A percentile compares a stretch with the other conserved stretches of the same genome.
These are phyloP conservation scores for Cladosporium colombiae DNA, from an alignment of 2,329 filamentous ascomycete genomes.

Conservation along the genomic window DNA sequence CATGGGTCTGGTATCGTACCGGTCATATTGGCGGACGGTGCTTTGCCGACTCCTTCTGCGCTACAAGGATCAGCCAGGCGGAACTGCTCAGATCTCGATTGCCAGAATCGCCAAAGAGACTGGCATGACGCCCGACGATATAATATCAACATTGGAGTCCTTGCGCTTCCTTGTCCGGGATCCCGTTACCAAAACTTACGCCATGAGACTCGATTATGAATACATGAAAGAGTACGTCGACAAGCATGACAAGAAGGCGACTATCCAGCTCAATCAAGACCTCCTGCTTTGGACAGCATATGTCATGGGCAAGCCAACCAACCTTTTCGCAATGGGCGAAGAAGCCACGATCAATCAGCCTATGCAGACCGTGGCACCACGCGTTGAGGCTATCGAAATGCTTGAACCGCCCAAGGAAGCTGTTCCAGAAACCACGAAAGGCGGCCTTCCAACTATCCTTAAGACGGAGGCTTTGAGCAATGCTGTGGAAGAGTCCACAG, in stretches of 20 bases:
- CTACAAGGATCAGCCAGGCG: constrained; percentile 48
- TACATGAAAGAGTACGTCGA: constrained; percentile 86
- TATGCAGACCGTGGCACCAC: constrained; percentile 80
- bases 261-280: constrained; percentile 78
- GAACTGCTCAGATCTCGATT: constrained; percentile 48
- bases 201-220: constrained; percentile 78
- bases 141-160: constrained; percentile 89
- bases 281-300: constrained; percentile 94
- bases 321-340: constrained; percentile 40
- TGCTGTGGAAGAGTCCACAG: constrained; percentile 11
- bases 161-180: constrained; percentile 87
- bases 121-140: constrained; percentile 94
- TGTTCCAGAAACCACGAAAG: constrained; percentile 40
- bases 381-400: constrained; percentile 67
- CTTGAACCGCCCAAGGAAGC: constrained; percentile 46
- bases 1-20: constrained; percentile 95
- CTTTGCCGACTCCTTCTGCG: constrained; percentile 80
- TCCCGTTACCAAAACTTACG: constrained; percentile 83
- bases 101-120: constrained; percentile 79
- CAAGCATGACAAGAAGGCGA: constrained; percentile 86
- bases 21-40: constrained; percentile 93
- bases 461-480: constrained; percentile 21
- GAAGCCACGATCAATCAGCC: constrained; percentile 36
- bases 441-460: not conserved
- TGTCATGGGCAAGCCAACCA: constrained; percentile 74